A percentile compares a stretch with the other conserved stretches of the same genome.
These are phyloP conservation scores for Ophiocordyceps australis DNA, from an alignment of 2,329 filamentous ascomycete genomes.

Conservation along the genomic window DNA sequence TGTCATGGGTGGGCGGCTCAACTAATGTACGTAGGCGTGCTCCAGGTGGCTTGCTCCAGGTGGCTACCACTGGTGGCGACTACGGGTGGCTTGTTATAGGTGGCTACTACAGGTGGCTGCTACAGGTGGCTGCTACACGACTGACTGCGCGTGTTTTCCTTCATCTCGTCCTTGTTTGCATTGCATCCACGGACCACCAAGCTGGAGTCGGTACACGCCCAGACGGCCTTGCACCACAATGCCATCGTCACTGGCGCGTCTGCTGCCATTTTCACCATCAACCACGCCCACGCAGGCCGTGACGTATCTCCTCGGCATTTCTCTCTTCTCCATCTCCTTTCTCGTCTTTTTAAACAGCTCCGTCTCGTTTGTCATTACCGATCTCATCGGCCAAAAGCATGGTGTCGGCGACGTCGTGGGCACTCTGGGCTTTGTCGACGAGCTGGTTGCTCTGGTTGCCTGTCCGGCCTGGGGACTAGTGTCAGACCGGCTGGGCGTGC, in stretches of 20 bases:
- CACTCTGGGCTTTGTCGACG: conserved; percentile 71
- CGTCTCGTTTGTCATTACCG: conserved; percentile 70
- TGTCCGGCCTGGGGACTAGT: conserved; percentile 66
- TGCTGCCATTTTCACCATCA: conserved; percentile 38
- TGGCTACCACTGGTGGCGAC: too few species aligned
- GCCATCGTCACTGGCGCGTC: conserved; percentile 20
- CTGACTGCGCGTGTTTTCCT: too few species aligned
- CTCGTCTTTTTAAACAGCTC: conserved; percentile 79
- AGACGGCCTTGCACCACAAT: too few species aligned
- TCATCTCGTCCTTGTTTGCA: too few species aligned
- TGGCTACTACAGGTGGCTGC: too few species aligned
- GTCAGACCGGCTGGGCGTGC: conserved; percentile 60
- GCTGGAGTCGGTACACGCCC: too few species aligned
- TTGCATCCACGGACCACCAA: too few species aligned
- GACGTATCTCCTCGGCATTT: conserved; percentile 66
- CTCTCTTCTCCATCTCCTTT: conserved; percentile 75
- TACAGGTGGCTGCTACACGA: too few species aligned
- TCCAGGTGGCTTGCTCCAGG: too few species aligned
- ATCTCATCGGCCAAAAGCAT: conserved; percentile 56
- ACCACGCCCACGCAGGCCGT: conserved; percentile 44
- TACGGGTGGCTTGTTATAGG: too few species aligned
- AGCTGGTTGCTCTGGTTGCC: conserved; percentile 63
- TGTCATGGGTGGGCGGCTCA: too few species aligned
- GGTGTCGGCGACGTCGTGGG: conserved; percentile 67
- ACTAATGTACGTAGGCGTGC: too few species aligned